These are phyloP conservation scores for Euphrasia confusa DNA, from an alignment of 257 asterid genomes.

Conservation along the genomic window DNA sequence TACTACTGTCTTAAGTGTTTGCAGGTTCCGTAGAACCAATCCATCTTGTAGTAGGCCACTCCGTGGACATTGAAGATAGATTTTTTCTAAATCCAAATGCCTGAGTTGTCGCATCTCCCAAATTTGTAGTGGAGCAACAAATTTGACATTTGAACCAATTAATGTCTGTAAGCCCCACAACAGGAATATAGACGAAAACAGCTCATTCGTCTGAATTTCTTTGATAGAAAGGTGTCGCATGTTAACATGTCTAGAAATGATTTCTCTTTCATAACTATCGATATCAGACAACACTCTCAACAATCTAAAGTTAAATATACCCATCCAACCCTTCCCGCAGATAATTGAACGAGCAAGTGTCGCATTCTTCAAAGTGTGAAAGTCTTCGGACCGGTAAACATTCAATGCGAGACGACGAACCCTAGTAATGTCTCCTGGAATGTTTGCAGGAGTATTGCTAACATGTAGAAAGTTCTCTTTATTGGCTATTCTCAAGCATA, in stretches of 20 bases:
- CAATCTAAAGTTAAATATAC: neutral
- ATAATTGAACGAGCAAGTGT: constrained; percentile 9
- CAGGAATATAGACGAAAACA: neutral
- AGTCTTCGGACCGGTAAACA: neutral
- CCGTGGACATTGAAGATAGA: neutral
- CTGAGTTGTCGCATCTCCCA: constrained; percentile 5
- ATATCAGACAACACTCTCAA: neutral
- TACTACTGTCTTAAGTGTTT: neutral
- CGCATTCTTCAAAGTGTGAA: neutral
- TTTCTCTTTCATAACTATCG: neutral
- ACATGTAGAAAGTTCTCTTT: neutral
- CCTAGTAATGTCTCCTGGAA: neutral
- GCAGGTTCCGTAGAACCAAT: neutral
- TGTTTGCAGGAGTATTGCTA: neutral
- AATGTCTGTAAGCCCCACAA: neutral
- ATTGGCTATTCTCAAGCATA: constrained; percentile 10
- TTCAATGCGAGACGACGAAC: neutral
- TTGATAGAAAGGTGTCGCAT: neutral
- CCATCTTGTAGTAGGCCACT: neutral
- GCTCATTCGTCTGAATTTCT: neutral
- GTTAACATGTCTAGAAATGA: neutral
- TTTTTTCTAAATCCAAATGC: neutral
- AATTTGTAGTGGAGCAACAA: neutral
- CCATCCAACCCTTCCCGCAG: too few relatives aligned
- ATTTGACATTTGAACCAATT: neutral